Conservation (phyloP, 176 grass and related monocot species). For the Bonia amplexicaulis region DNA sequence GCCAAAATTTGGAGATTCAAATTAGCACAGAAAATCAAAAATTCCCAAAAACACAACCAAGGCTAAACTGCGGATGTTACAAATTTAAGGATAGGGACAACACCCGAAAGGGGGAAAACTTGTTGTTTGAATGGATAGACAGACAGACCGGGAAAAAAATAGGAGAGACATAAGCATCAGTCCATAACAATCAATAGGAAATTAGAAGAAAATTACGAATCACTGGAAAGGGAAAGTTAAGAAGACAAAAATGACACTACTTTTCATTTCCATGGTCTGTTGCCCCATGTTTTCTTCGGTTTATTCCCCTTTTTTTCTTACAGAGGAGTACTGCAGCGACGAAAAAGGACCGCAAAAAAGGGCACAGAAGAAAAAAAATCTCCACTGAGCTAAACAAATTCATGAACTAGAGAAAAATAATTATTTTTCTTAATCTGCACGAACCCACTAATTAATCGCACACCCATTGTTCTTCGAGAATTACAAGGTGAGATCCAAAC, state of each 20-base stretch:
- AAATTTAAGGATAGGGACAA: conserved; percentile 7
- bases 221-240: neutral
- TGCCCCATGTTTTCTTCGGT: neutral
- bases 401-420: conserved; percentile 12
- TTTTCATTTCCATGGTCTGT: neutral
- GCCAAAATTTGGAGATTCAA: too few species aligned
- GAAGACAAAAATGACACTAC: neutral
- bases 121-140: conserved; percentile 14
- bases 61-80: too few species aligned
- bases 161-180: neutral
- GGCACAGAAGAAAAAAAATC: conserved; percentile 6
- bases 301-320: conserved; percentile 16
- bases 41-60: too few species aligned
- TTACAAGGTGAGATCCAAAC: conserved; percentile 93
- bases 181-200: neutral
- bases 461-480: neutral
- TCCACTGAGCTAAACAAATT: conserved; percentile 18
- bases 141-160: neutral
- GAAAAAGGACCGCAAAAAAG: conserved; percentile 22
- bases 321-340: neutral
- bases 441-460: conserved; percentile 15
- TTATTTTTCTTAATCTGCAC: neutral
- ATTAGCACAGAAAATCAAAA: too few species aligned
- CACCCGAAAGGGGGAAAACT: neutral
- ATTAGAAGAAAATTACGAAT: neutral